These are phyloP conservation scores for Geotrichum carabidarum DNA, from an alignment of 1,139 yeast genomes.

Conservation along the genomic window DNA sequence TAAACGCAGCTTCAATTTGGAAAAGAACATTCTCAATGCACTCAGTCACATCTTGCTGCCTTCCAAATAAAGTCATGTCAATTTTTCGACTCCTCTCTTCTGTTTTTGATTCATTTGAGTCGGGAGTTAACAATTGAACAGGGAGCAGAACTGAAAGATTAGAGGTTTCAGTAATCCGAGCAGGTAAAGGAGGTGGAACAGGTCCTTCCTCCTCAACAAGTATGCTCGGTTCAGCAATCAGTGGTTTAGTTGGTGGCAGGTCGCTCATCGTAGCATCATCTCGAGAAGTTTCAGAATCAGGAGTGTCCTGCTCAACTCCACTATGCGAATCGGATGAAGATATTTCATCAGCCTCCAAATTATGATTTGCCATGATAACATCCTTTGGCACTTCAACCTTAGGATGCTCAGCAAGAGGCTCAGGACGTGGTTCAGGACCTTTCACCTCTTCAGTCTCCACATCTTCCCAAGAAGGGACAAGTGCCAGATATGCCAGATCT, in stretches of 20 bases:
- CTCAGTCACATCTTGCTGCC: conserved; percentile 96
- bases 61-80: conserved; percentile 48
- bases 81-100: conserved; percentile 22
- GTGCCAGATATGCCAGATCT: conserved; percentile 82
- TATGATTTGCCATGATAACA: not conserved
- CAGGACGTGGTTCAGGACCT: not conserved
- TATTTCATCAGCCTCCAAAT: not conserved
- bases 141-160: not conserved
- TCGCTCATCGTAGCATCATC: conserved; percentile 2
- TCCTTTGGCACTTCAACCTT: not conserved
- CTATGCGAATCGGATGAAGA: not conserved
- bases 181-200: conserved; percentile 4
- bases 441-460: conserved; percentile 19
- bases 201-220: not conserved
- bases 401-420: not conserved
- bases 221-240: too few species aligned
- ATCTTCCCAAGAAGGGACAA: conserved; percentile 56
- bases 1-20: conserved; percentile 85
- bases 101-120: not conserved
- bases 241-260: not conserved
- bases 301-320: conserved; percentile 10
- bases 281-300: conserved; percentile 4
- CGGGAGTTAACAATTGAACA: not conserved
- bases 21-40: conserved; percentile 93
- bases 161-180: conserved; percentile 7